Conservation (phyloP, 768 basidiomycete genomes). For the Russula compacta region DNA sequence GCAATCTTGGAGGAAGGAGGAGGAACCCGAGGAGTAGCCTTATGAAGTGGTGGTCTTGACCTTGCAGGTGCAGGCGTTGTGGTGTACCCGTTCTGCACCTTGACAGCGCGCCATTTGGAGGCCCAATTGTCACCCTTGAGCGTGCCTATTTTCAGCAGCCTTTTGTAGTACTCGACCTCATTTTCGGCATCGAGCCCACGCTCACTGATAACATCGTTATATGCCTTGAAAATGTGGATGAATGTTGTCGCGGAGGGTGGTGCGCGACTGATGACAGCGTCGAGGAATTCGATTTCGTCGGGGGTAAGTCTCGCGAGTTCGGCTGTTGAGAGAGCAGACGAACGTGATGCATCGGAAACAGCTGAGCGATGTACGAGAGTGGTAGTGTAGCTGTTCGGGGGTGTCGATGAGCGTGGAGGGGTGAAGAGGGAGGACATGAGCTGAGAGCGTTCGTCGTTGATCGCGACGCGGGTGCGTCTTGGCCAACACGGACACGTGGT, state of each 20-base stretch:
- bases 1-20: not conserved
- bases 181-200: conserved; percentile 65
- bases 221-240: conserved; percentile 74
- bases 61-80: conserved; percentile 10
- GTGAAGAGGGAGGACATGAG: conserved; percentile 28
- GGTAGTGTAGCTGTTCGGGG: conserved; percentile 10
- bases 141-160: conserved; percentile 74
- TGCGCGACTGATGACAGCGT: conserved; percentile 64
- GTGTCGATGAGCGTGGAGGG: conserved; percentile 28
- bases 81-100: conserved; percentile 41
- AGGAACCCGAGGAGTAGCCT: conserved; percentile 3
- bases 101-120: conserved; percentile 72
- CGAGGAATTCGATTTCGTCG: conserved; percentile 60
- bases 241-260: conserved; percentile 65
- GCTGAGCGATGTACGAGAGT: conserved; percentile 21
- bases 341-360: conserved; percentile 22
- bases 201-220: conserved; percentile 68
- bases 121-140: conserved; percentile 74
- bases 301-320: conserved; percentile 27
- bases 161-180: conserved; percentile 75
- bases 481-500: conserved; percentile 1
- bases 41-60: conserved; percentile 3
- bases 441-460: not conserved
- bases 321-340: conserved; percentile 14
- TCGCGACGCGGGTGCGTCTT: not conserved